Percentiles rank a stretch among this genome's conserved stretches.
Conservation (phyloP, 441 rosid species). For the Pelargonium myrrhifolium region DNA sequence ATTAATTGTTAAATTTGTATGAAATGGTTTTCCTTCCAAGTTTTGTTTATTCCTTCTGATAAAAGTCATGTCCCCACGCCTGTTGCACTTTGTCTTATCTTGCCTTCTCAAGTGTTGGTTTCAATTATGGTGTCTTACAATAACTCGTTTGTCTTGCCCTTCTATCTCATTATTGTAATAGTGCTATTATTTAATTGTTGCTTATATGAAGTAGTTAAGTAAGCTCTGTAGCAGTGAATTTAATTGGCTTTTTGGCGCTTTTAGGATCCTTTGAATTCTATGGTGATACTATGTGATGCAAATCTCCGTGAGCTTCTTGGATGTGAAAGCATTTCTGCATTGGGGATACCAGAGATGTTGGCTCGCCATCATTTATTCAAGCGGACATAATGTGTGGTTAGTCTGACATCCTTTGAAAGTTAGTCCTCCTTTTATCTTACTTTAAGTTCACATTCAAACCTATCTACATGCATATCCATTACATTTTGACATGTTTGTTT, state of each 20-base stretch:
- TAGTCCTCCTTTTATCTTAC: not conserved
- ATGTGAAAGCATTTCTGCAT: conserved; percentile 80
- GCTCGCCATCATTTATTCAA: conserved; percentile 59
- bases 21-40: not conserved
- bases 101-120: not conserved
- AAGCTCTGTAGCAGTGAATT: not conserved
- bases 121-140: too few species aligned
- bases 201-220: not conserved
- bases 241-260: conserved; percentile 4
- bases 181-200: not conserved
- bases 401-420: not conserved
- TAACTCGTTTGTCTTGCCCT: not conserved
- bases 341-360: conserved; percentile 61
- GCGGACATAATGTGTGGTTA: conserved; percentile 33
- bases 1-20: too few species aligned
- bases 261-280: conserved; percentile 66
- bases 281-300: conserved; percentile 71
- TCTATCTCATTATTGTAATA: not conserved
- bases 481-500: not conserved
- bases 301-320: conserved; percentile 79
- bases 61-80: not conserved
- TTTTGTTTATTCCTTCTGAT: not conserved
- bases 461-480: not conserved
- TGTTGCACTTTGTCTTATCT: not conserved
- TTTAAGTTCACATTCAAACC: not conserved